A percentile compares a stretch with the other conserved stretches of the same genome.
These are phyloP conservation scores for Alternaria sp. DNA, from an alignment of 2,329 filamentous ascomycete species.

Conservation along the genomic window DNA sequence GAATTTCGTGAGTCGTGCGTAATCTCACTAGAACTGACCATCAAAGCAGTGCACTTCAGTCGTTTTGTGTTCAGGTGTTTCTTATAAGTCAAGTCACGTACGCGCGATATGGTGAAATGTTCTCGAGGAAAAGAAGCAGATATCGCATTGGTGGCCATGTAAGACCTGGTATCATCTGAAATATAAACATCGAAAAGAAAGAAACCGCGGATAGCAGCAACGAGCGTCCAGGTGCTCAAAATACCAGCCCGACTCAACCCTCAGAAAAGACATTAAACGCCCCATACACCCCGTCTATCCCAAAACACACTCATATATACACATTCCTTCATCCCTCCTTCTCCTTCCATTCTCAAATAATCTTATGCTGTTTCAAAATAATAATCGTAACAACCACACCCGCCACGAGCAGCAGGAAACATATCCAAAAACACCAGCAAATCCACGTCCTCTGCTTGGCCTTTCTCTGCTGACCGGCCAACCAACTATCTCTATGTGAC, in stretches of 20 bases:
- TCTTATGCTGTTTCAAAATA: constrained; percentile 46
- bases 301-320: background rate
- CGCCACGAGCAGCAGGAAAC: constrained; percentile 53
- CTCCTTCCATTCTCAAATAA: constrained; percentile 25
- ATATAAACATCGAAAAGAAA: background rate
- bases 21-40: background rate
- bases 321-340: background rate
- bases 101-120: background rate
- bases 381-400: constrained; percentile 55
- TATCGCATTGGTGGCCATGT: constrained; percentile 1
- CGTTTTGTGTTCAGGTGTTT: background rate
- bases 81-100: background rate
- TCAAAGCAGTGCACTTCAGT: too few species aligned
- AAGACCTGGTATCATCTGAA: constrained; percentile 13
- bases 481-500: constrained; percentile 59
- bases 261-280: background rate
- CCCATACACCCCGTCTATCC: background rate
- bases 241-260: background rate
- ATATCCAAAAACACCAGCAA: constrained; percentile 56
- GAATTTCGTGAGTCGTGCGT: background rate
- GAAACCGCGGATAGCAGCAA: background rate
- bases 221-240: background rate
- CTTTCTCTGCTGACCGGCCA: constrained; percentile 58
- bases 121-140: background rate
- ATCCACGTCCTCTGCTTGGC: constrained; percentile 54